Conservation (phyloP, 108 stramenopile species). For the Nitzschia sp. region DNA sequence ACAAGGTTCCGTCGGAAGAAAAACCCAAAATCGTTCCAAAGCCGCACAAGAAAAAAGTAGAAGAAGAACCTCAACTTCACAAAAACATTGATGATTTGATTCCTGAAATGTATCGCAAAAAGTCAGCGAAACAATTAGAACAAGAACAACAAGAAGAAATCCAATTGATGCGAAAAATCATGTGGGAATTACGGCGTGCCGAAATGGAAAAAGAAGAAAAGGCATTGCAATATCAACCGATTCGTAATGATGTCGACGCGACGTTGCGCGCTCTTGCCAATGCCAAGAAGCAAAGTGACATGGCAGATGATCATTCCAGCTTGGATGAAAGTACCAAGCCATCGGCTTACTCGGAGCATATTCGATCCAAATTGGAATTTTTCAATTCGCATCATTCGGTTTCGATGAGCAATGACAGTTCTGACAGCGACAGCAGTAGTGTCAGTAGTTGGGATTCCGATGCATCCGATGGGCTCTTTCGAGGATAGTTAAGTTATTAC, state of each 20-base stretch:
- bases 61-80: conserved; percentile 1
- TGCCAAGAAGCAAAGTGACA: not conserved
- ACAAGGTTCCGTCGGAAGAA: not conserved
- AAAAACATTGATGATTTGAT: conserved; percentile 17
- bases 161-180: conserved; percentile 11
- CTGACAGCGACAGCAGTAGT: conserved; percentile 1
- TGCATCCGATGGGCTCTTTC: conserved; percentile 8
- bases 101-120: conserved; percentile 11
- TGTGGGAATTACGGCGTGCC: not conserved
- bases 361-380: conserved; percentile 3
- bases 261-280: not conserved
- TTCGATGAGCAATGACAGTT: not conserved
- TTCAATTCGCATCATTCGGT: conserved; percentile 8
- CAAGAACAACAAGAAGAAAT: conserved; percentile 14
- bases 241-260: not conserved
- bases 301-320: not conserved
- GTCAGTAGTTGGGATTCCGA: conserved; percentile 13
- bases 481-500: conserved; percentile 4
- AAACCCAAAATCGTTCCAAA: not conserved
- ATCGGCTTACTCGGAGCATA: not conserved
- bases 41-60: not conserved
- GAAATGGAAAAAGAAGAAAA: conserved; percentile 1
- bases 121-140: conserved; percentile 7
- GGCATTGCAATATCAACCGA: not conserved
- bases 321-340: not conserved